These are phyloP conservation scores for Tylopilus vinaceipallidus DNA, from an alignment of 768 basidiomycete genomes.

Conservation along the genomic window DNA sequence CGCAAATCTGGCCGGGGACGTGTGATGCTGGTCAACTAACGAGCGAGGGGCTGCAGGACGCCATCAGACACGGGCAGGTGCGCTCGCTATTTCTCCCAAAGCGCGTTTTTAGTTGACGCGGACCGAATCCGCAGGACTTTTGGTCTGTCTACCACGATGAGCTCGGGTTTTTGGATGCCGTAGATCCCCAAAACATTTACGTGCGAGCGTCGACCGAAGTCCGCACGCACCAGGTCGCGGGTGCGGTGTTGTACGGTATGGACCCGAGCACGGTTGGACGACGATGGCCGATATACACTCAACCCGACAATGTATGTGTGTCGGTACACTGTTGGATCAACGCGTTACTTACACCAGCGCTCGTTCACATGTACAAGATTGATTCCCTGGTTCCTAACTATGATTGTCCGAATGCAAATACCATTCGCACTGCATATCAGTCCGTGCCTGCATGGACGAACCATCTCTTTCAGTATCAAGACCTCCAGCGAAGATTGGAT, in stretches of 20 bases:
- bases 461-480: slow-evolving; percentile 38
- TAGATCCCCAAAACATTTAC: slow-evolving; percentile 38
- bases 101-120: neutral
- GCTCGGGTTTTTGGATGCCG: slow-evolving; percentile 36
- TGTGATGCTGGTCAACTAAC: slow-evolving; percentile 50
- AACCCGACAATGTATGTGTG: slow-evolving; percentile 39
- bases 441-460: slow-evolving; percentile 46
- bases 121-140: slow-evolving; percentile 38
- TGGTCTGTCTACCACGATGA: slow-evolving; percentile 41
- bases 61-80: slow-evolving; percentile 41
- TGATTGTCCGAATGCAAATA: slow-evolving; percentile 40
- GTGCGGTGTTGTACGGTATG: slow-evolving; percentile 46
- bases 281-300: slow-evolving; percentile 40
- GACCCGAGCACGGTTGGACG: slow-evolving; percentile 32
- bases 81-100: neutral
- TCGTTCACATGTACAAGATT: slow-evolving; percentile 31
- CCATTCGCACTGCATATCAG: slow-evolving; percentile 40
- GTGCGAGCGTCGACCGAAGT: slow-evolving; percentile 44
- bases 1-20: slow-evolving; percentile 45
- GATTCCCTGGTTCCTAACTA: slow-evolving; percentile 48
- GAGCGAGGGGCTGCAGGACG: slow-evolving; percentile 41
- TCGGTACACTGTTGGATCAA: neutral
- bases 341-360: neutral
- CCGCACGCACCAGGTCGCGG: slow-evolving; percentile 48
- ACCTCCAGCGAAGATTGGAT: slow-evolving; percentile 38